These are phyloP conservation scores for Cercospora sp. DNA, from an alignment of 2,329 filamentous ascomycete genomes.

Conservation along the genomic window DNA sequence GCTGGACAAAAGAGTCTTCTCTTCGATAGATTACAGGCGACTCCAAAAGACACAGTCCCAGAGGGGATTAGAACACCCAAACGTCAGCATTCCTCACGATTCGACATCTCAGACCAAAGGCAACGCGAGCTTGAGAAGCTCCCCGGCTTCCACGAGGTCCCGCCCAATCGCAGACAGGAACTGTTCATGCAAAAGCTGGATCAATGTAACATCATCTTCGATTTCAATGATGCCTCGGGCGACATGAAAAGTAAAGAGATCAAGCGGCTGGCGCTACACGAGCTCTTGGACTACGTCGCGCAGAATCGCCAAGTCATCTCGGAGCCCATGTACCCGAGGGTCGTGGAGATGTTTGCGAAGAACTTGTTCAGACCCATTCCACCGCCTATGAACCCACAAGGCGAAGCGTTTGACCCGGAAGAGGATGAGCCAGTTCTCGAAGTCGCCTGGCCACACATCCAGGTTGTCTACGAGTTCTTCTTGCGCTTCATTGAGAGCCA, in stretches of 20 bases:
- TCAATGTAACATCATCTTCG: conserved; percentile 99
- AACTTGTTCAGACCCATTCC: conserved; percentile 97
- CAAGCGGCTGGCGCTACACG: conserved; percentile 92
- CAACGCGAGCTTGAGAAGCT: conserved; percentile 92
- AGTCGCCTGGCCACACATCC: conserved; percentile 98
- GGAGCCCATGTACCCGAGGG: conserved; percentile 96
- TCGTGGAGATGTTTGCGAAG: conserved; percentile 99
- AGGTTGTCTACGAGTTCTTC: conserved; percentile 99
- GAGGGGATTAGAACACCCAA: conserved; percentile 94
- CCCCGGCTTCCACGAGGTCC: conserved; percentile 95
- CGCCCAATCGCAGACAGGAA: conserved; percentile 89
- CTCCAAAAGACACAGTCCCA: conserved; percentile 85
- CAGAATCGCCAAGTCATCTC: conserved; percentile 99
- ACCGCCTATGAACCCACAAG: conserved; percentile 94
- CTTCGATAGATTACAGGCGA: conserved; percentile 86
- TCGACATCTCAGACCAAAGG: conserved; percentile 91
- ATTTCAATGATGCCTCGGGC: conserved; percentile 96
- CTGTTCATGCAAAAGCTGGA: conserved; percentile 99
- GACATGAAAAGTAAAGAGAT: conserved; percentile 99
- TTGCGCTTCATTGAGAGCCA: conserved; percentile 98
- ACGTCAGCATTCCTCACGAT: conserved; percentile 94
- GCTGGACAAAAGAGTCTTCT: conserved; percentile 84
- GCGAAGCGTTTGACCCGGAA: conserved; percentile 96
- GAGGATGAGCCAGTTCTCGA: conserved; percentile 97
- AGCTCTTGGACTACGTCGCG: conserved; percentile 94